These are phyloP conservation scores for Aspergillus homomorphus DNA, from an alignment of 495 filamentous ascomycete species.

Conservation along the genomic window DNA sequence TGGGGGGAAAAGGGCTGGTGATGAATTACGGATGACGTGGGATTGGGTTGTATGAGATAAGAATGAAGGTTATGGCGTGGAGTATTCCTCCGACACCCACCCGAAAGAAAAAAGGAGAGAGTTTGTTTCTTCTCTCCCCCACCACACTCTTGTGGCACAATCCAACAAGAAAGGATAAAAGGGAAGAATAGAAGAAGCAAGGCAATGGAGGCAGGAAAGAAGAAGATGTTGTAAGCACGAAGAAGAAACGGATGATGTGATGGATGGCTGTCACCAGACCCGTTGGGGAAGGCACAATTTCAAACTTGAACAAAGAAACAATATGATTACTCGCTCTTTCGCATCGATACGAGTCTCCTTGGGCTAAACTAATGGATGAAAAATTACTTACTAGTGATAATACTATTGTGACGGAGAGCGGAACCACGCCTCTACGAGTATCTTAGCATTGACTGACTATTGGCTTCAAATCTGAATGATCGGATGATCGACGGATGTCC, in stretches of 20 bases:
- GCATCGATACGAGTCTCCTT: no score
- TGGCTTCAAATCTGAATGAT: not conserved
- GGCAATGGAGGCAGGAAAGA: not conserved
- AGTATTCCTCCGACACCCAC: not conserved
- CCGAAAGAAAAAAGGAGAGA: not conserved
- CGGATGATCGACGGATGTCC: not conserved
- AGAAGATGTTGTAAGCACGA: not conserved
- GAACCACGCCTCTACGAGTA: not conserved
- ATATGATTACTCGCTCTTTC: no score
- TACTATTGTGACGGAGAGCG: not conserved
- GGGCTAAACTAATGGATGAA: no score
- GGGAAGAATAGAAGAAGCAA: not conserved
- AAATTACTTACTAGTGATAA: not conserved
- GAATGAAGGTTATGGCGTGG: not conserved
- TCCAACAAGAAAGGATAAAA: not conserved
- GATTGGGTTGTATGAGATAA: slow-evolving; percentile 1
- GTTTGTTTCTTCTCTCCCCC: not conserved
- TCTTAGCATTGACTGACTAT: not conserved
- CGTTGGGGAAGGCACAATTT: not conserved
- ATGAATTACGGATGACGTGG: slow-evolving; percentile 7
- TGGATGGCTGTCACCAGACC: slow-evolving; percentile 3
- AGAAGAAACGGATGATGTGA: not conserved
- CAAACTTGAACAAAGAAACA: not conserved
- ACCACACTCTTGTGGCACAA: not conserved
- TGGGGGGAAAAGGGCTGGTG: not conserved